Evolutionary conservation across 164 flowering plant genomes (phyloP).

Genomic region (Aristolochia contorta): DNA sequence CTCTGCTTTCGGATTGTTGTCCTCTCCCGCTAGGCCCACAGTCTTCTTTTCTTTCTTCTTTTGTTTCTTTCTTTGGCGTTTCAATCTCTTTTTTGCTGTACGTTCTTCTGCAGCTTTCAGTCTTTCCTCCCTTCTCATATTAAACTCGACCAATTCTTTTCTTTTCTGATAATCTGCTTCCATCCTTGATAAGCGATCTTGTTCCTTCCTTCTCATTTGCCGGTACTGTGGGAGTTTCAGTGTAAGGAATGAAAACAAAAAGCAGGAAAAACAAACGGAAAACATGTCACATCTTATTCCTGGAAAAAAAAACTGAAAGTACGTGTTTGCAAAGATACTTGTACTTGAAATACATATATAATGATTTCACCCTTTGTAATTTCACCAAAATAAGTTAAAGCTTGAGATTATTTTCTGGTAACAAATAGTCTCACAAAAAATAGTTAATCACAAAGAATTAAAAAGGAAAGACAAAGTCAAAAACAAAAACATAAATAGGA

Average conservation of each 20-base stretch:
- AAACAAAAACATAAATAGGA: too few relatives aligned
- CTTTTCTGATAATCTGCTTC: slow-evolving; percentile 75
- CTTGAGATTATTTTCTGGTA: too few relatives aligned
- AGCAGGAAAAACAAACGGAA: not conserved
- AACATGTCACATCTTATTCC: not conserved
- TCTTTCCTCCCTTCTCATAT: slow-evolving; percentile 70
- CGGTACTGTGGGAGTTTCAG: slow-evolving; percentile 51
- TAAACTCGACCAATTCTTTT: slow-evolving; percentile 64
- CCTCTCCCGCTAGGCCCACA: slow-evolving; percentile 22
- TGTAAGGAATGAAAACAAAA: not conserved
- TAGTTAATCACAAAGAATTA: too few relatives aligned
- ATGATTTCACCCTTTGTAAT: too few relatives aligned
- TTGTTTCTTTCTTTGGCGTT: slow-evolving; percentile 89
- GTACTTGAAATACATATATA: too few relatives aligned
- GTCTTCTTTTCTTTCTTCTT: slow-evolving; percentile 57
- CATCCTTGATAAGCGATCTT: slow-evolving; percentile 88
- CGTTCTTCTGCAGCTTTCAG: slow-evolving; percentile 76
- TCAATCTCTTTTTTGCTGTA: slow-evolving; percentile 82
- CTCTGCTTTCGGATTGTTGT: slow-evolving; percentile 30
- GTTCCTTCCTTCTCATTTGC: slow-evolving; percentile 96
- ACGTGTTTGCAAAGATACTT: too few relatives aligned
- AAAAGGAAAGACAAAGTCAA: too few relatives aligned
- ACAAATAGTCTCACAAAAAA: too few relatives aligned
- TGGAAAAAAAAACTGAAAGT: too few relatives aligned
- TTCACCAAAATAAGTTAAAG: too few relatives aligned